Evolutionary conservation across 768 basidiomycete genomes (phyloP).

Genomic region (Podaxis carcinomalis): DNA sequence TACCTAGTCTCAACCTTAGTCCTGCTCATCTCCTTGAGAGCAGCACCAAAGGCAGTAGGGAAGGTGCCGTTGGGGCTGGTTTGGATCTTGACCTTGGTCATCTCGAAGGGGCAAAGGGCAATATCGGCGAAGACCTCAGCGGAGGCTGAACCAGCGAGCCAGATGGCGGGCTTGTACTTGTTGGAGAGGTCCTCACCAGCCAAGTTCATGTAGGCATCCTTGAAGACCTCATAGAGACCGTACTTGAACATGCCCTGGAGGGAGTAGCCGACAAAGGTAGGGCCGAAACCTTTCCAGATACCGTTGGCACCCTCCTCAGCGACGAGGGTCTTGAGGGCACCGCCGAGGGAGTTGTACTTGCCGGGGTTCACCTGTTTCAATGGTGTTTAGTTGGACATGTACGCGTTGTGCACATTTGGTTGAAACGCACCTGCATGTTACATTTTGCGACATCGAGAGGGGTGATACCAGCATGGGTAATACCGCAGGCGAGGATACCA

Average conservation of each 20-base stretch:
- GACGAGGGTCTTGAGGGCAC: conserved; percentile 59
- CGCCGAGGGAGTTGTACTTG: conserved; percentile 68
- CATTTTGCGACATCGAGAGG: conserved; percentile 88
- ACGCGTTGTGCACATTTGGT: neutral
- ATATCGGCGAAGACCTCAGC: conserved; percentile 96
- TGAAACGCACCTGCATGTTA: conserved; percentile 75
- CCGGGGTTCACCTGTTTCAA: conserved; percentile 59
- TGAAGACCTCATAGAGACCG: conserved; percentile 97
- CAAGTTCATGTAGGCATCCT: conserved; percentile 86
- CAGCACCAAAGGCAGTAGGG: conserved; percentile 71
- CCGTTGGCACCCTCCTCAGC: conserved; percentile 81
- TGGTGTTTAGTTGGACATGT: neutral
- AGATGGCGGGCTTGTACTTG: conserved; percentile 87
- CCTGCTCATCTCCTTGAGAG: conserved; percentile 64
- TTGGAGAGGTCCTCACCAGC: conserved; percentile 77
- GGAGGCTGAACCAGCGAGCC: conserved; percentile 91
- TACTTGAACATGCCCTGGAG: conserved; percentile 98
- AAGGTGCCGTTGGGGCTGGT: conserved; percentile 72
- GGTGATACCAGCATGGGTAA: conserved; percentile 86
- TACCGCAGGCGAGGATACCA: conserved; percentile 81
- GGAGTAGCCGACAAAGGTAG: conserved; percentile 90
- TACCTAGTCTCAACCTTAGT: conserved; percentile 70
- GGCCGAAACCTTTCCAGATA: conserved; percentile 93
- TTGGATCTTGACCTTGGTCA: conserved; percentile 91
- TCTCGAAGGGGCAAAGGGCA: conserved; percentile 92